A percentile compares a stretch with the other conserved stretches of the same genome.
Conservation (phyloP, 192 early-diverging fungal species). For the Umbelopsis sp. region DNA sequence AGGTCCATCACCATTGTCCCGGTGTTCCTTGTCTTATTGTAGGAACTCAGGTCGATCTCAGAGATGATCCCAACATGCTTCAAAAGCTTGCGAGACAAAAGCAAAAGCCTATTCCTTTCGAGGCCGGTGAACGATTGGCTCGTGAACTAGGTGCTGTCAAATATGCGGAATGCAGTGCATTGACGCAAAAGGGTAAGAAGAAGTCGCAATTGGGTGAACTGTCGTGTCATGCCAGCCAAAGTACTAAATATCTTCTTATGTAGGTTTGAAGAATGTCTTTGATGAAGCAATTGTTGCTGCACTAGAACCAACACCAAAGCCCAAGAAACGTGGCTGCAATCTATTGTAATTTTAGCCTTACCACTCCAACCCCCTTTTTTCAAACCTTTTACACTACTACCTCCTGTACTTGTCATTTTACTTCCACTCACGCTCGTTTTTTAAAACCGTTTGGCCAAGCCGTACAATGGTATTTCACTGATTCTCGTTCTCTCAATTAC, state of each 20-base stretch:
- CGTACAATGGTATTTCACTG: too few relatives aligned
- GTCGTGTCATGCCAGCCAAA: too few relatives aligned
- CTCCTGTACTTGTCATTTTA: background rate
- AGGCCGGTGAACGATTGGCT: constrained; percentile 81
- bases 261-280: constrained; percentile 91
- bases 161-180: constrained; percentile 90
- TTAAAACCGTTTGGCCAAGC: too few relatives aligned
- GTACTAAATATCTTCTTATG: background rate
- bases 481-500: too few relatives aligned
- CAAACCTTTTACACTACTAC: background rate
- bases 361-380: background rate
- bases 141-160: constrained; percentile 86
- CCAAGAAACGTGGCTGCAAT: constrained; percentile 19
- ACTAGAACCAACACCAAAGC: constrained; percentile 67
- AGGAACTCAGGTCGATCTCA: constrained; percentile 85
- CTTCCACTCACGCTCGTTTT: background rate
- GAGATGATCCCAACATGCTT: constrained; percentile 74
- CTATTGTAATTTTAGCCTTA: constrained; percentile 16
- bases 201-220: constrained; percentile 38
- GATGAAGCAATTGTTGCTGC: constrained; percentile 97
- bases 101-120: constrained; percentile 78
- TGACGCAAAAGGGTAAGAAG: constrained; percentile 90
- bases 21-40: constrained; percentile 93
- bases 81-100: constrained; percentile 79
- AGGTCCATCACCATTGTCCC: constrained; percentile 95